Evolutionary conservation across 306 rosid genomes (phyloP), one percentile per base, ranked within the genome.

Genomic region (Trifolium repens): DNA sequence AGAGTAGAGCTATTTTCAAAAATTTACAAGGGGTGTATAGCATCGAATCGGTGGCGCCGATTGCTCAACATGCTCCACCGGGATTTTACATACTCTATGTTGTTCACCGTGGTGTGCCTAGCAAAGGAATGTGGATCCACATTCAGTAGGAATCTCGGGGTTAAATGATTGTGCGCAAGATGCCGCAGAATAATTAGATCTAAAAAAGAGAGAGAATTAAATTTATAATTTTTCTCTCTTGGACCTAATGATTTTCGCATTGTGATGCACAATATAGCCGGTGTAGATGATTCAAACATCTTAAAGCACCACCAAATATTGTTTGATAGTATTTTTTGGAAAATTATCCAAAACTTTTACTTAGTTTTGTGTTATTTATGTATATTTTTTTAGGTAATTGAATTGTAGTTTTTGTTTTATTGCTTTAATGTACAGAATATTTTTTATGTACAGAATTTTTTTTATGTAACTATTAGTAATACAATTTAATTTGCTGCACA

Each of bases 51-150:
- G 10, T 24, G 73, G 86, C 99, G 0, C 99, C 99, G 0, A 70
- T 85, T 1, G 74, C 72, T 1, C 72, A 39, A 7, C 4, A 87
- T 42, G 90, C 99, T 46, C 99, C 99, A 1, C 92, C 93, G 0
- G 99, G 99, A 12, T 83, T 63, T 58, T 96, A 96, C 79, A 12
- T 96, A 16, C n/a, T 90, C 43, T 92, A 73, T 35, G 80, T 92
- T 26, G 92, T 92, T 7, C 78, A 92, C 42, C 98, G 96, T 12
- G 92, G 98, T 2, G 81, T 92, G 2, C 99, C 99, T 0, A 79
- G 97, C 77, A 69, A 71, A 10, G 96, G 77, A 30, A 47, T 80
- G 40, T 96, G 99, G 99, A 87, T 92, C 42, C 77, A 79, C 9
- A 81, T 91, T 14, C 30, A 61, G 40, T 67, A 73, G 16, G 54